Conservation (phyloP, 441 rosid species). For the Bocquillonia castaneifolia region DNA sequence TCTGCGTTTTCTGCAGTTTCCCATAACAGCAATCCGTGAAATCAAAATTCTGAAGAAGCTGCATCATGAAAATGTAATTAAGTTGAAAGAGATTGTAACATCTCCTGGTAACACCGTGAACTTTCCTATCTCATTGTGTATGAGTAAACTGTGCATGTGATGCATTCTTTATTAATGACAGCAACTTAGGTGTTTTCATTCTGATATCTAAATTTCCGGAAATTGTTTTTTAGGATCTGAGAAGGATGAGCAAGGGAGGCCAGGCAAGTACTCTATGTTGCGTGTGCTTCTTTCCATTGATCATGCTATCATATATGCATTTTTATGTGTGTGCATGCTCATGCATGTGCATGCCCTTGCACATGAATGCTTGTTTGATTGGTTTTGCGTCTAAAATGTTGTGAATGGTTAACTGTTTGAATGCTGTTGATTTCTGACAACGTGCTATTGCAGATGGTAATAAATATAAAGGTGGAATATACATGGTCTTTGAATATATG, state of each 20-base stretch:
- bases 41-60: conserved; percentile 88
- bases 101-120: conserved; percentile 57
- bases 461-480: conserved; percentile 88
- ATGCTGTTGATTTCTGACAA: conserved; percentile 7
- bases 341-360: not conserved
- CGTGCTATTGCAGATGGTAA: conserved; percentile 58
- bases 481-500: conserved; percentile 99
- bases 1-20: conserved; percentile 47
- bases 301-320: not conserved
- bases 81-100: conserved; percentile 88
- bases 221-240: conserved; percentile 59
- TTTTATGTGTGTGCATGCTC: not conserved
- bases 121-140: not conserved
- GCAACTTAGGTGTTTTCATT: not conserved
- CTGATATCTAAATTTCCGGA: conserved; percentile 7
- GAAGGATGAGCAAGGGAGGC: conserved; percentile 73
- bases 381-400: not conserved
- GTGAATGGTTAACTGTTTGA: conserved; percentile 1
- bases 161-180: not conserved
- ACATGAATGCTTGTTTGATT: not conserved
- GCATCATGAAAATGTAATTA: conserved; percentile 79
- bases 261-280: conserved; percentile 42
- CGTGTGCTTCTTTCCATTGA: not conserved
- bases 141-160: not conserved
- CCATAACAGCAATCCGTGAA: conserved; percentile 93